Percentiles rank a stretch among this genome's conserved stretches.
Evolutionary conservation across 1,139 yeast genomes (phyloP).

Genomic region (Diutina catenulata): DNA sequence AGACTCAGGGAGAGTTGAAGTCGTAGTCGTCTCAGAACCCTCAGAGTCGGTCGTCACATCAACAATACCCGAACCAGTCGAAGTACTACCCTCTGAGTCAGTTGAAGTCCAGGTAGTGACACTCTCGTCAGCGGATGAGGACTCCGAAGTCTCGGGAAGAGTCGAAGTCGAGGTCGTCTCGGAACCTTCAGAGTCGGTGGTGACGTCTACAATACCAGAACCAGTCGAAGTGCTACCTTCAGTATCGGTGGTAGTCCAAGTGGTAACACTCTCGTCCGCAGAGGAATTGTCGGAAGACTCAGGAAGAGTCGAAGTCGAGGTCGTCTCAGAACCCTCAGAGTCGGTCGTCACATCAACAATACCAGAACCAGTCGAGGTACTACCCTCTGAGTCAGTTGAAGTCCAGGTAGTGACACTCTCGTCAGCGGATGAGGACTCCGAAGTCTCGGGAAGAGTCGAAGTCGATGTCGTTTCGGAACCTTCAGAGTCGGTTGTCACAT

Average conservation of each 20-base stretch:
- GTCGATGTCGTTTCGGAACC: neutral
- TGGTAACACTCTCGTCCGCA: neutral
- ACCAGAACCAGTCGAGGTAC: neutral
- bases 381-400: neutral
- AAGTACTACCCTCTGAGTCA: neutral
- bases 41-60: neutral
- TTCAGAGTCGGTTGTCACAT: neutral
- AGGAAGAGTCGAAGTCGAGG: neutral
- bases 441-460: neutral
- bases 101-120: neutral
- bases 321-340: too few relatives aligned
- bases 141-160: neutral
- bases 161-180: neutral
- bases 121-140: neutral
- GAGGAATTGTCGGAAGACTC: too few relatives aligned
- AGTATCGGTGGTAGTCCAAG: neutral
- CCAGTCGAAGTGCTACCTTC: neutral
- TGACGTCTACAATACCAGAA: slow-evolving; percentile 1
- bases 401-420: slow-evolving; percentile 1
- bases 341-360: slow-evolving; percentile 4
- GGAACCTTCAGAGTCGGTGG: neutral
- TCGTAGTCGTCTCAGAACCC: neutral
- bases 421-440: neutral
- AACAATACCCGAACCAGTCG: neutral
- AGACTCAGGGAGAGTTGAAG: neutral